phyloP scores from a whole-genome alignment of 2,329 filamentous ascomycete genomes.

The Hypoxylon sp. region DNA sequence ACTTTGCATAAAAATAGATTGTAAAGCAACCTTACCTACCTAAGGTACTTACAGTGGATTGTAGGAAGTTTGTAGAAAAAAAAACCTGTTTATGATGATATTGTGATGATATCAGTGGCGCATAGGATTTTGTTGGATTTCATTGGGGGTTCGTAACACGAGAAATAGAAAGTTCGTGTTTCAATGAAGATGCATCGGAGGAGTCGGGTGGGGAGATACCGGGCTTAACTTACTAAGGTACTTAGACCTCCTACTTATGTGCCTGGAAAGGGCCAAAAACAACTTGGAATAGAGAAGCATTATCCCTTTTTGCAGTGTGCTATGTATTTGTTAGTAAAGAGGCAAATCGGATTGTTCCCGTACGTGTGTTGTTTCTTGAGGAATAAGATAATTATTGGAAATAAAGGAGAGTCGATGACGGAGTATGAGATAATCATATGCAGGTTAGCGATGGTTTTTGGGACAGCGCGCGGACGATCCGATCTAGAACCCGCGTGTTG shows the following conservation, averaged over 20 bases:
- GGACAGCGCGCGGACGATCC: background rate
- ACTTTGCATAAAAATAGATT: background rate
- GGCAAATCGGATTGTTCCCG: background rate
- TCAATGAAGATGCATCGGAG: constrained; percentile 1
- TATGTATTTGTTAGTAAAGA: background rate
- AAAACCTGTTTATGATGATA: background rate
- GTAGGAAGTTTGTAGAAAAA: background rate
- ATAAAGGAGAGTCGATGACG: constrained; percentile 15
- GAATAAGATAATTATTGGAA: background rate
- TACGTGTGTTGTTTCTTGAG: background rate
- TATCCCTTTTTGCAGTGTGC: too few relatives aligned
- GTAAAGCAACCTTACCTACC: background rate
- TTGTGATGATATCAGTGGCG: constrained; percentile 6
- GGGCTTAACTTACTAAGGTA: background rate
- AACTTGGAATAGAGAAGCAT: background rate
- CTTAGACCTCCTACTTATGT: too few relatives aligned
- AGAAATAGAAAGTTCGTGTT: background rate
- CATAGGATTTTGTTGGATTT: background rate
- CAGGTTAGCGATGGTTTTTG: background rate
- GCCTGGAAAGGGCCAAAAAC: background rate
- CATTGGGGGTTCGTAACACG: constrained; percentile 11
- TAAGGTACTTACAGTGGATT: background rate
- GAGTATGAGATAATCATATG: constrained; percentile 12
- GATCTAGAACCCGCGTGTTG: constrained; percentile 5
- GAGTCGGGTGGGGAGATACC: background rate